phyloP scores from a whole-genome alignment of 768 basidiomycete genomes.

The Lactarius akahatsu region DNA sequence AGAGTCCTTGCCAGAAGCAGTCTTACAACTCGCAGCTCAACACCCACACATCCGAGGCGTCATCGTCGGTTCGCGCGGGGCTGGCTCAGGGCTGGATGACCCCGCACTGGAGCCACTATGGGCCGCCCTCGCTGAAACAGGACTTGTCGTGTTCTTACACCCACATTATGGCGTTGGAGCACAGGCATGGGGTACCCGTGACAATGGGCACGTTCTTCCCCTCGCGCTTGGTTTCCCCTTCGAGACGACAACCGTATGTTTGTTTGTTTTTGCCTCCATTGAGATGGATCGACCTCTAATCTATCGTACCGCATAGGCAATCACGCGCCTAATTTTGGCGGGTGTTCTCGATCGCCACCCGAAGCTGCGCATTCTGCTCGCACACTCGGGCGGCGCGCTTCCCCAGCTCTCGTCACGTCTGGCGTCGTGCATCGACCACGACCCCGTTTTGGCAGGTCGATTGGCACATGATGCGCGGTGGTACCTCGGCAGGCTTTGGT shows the following conservation, averaged over 20 bases:
- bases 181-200: conserved; percentile 70
- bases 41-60: conserved; percentile 66
- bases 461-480: conserved; percentile 80
- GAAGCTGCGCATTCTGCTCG: conserved; percentile 70
- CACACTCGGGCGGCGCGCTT: conserved; percentile 85
- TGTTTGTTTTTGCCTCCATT: background rate
- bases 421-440: conserved; percentile 82
- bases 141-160: conserved; percentile 78
- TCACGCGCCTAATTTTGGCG: conserved; percentile 76
- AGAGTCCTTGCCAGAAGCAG: conserved; percentile 56
- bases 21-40: conserved; percentile 62
- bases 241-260: conserved; percentile 77
- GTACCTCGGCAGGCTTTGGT: conserved; percentile 77
- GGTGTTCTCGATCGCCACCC: conserved; percentile 82
- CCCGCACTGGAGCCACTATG: conserved; percentile 75
- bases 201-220: conserved; percentile 86
- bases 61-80: conserved; percentile 78
- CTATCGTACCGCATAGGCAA: conserved; percentile 44
- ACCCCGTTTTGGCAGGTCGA: conserved; percentile 72
- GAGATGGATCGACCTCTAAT: background rate
- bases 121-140: conserved; percentile 67
- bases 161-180: conserved; percentile 82
- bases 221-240: conserved; percentile 88
- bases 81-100: conserved; percentile 82
- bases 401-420: conserved; percentile 82